Evolutionary conservation across 139 green algal genomes (phyloP), one percentile per base, ranked within the genome.

Genomic region (Coelastrella sp.): DNA sequence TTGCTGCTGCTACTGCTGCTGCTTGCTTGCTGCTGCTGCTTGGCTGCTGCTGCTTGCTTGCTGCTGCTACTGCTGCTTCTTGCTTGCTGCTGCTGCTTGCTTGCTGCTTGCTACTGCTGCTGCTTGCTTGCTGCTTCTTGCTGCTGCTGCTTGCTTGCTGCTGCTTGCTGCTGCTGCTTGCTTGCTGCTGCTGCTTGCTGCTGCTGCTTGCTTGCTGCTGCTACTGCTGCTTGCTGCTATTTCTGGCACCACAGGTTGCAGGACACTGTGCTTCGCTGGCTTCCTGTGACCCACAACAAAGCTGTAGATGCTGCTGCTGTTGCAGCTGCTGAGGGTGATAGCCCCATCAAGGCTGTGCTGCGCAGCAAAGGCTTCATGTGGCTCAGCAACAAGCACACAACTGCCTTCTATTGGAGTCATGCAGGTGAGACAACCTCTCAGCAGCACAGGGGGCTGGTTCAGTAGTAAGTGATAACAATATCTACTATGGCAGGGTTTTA

Each of bases 311-410:
- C 92, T 92, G 82, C 90, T 87, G 57, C 93, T 93, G 8, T 88
- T 88, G 72, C 9, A 63, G 57, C 73, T n/a, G 59, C 78, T n/a
- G 24, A 81, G 22, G 94, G 94, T 11, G 93, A 94, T 84, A 95
- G 91, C 80, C 96, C 97, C 84, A 97, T 99, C 92, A 97, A 97
- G 92, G 93, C 93, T 82, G 94, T 99, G 87, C 91, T 99, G 89
- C 94, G 97, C 90, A 96, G 92, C 89, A 99, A 99, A 94, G 97
- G 97, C 70, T 99, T 99, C 93, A 96, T 98, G 94, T 99, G 97
- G 97, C 93, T 99, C 58, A 94, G 94, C 81, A 95, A 96, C 93
- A 94, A 88, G 84, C 97, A 99, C 93, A 85, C 84, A 63, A 97
- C 95, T 11, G 97, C 96, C 22, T 97, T 96, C 94, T 99, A 98